Percentiles rank a stretch among this genome's conserved stretches.
Evolutionary conservation across 2,329 filamentous ascomycete species (phyloP).

Genomic region (Mollisiaceae sp.): DNA sequence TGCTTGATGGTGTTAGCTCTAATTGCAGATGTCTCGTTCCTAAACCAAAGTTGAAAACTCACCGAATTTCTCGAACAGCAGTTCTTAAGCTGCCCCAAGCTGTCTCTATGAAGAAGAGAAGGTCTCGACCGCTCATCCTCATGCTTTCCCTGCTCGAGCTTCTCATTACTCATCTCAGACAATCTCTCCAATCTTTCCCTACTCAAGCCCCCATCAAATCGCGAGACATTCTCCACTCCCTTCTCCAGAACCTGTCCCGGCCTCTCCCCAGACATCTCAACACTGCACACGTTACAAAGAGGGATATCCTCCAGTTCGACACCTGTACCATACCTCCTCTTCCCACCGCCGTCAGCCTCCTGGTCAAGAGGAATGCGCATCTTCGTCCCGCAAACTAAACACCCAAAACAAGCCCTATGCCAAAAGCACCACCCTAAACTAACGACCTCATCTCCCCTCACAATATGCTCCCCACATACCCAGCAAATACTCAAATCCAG

Average conservation of each 20-base stretch:
- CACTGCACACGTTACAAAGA: conserved; percentile 54
- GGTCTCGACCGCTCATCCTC: neutral
- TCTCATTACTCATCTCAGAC: conserved; percentile 30
- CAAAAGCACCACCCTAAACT: conserved; percentile 67
- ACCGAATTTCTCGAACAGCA: neutral
- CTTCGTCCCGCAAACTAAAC: conserved; percentile 55
- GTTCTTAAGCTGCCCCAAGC: neutral
- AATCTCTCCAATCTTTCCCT: conserved; percentile 50
- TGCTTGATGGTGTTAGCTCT: conserved; percentile 12
- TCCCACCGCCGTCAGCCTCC: conserved; percentile 3
- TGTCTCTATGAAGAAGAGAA: neutral
- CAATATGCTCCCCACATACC: conserved; percentile 61
- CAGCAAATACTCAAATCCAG: conserved; percentile 61
- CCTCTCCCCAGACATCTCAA: conserved; percentile 43
- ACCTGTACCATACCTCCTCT: conserved; percentile 25
- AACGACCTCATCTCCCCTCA: conserved; percentile 58
- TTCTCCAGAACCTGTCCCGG: conserved; percentile 46
- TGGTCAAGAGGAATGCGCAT: conserved; percentile 38
- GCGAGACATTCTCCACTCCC: conserved; percentile 51
- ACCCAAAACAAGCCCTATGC: conserved; percentile 62
- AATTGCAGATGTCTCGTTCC: neutral
- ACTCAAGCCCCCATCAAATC: conserved; percentile 53
- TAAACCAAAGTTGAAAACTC: neutral
- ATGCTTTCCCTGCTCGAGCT: conserved; percentile 18
- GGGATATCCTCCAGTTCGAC: conserved; percentile 55